Percentiles rank a stretch among this genome's conserved stretches.
Evolutionary conservation across 768 basidiomycete species (phyloP).

Genomic region (Grammothele lineata): DNA sequence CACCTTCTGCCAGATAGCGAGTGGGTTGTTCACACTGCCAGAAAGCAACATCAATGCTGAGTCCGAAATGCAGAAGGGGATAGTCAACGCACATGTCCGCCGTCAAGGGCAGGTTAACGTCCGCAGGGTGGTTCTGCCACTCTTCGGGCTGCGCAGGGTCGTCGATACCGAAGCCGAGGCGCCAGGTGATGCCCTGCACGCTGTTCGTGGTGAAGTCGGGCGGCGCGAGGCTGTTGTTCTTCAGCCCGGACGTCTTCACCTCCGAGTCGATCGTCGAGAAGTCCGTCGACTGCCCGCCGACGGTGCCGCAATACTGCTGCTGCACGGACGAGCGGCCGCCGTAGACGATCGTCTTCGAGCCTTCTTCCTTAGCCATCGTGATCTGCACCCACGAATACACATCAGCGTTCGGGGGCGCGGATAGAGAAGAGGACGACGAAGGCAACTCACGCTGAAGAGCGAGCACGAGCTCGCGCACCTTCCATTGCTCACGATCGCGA

Average conservation of each 20-base stretch:
- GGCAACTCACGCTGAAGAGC: slow-evolving; percentile 25
- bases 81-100: slow-evolving; percentile 39
- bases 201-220: slow-evolving; percentile 56
- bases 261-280: slow-evolving; percentile 58
- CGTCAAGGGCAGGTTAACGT: slow-evolving; percentile 48
- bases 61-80: neutral
- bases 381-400: too few relatives aligned
- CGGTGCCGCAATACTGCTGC: slow-evolving; percentile 59
- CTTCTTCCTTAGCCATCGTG: slow-evolving; percentile 56
- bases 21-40: slow-evolving; percentile 50
- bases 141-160: slow-evolving; percentile 53
- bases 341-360: slow-evolving; percentile 52
- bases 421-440: neutral
- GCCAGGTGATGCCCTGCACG: slow-evolving; percentile 61
- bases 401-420: too few relatives aligned
- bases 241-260: slow-evolving; percentile 52
- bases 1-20: slow-evolving; percentile 49
- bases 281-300: slow-evolving; percentile 58
- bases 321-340: slow-evolving; percentile 43
- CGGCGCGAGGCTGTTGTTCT: slow-evolving; percentile 51
- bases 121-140: slow-evolving; percentile 56
- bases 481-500: slow-evolving; percentile 56
- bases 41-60: neutral
- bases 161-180: slow-evolving; percentile 55
- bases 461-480: slow-evolving; percentile 26